Evolutionary conservation across 2,329 filamentous ascomycete genomes (phyloP), one percentile per base, ranked within the genome.

Genomic region (Talaromyces sp.): DNA sequence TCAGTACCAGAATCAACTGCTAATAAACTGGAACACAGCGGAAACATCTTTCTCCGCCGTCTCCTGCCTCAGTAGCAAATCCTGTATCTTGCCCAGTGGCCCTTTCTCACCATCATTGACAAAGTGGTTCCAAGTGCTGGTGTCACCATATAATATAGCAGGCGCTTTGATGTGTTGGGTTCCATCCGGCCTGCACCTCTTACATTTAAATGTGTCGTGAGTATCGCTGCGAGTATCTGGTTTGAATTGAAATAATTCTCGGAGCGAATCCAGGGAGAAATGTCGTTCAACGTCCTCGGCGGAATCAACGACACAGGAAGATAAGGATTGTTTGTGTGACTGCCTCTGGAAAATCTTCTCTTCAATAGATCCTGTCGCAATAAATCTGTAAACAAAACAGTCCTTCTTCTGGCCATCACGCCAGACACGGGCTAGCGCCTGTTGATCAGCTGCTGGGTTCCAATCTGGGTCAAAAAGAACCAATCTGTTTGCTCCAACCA

Each of bases 291-390:
- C 95, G 70, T 99, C 95, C 78, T 99, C 94, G 1, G 92, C 94
- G 2, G 91, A 93, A 78, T 99, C 95, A 7, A 99, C 95, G 4
- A 99, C 95, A 72, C 93, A 97, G 0, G 92, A 96, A 0, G 94
- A 98, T 1, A 99, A 83, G 7, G 92, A 96, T 79, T 99, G 95
- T 79, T 99, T 99, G 83, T 99, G 96, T 0, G 92, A 96, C 75
- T 99, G 95, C 10, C 96, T 90, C 78, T 99, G 95, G 81, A 99
- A 99, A 71, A 99, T 97, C 81, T 99, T 99, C 79, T 99, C 95
- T 75, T 99, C 95, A 68, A 99, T 99, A 0, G 93, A 97, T 3
- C 95, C 95, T 0, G 96, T 98, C 0, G 93, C 91, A 72, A 99
- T 99, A 80, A 99, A 99, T n/a, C 95, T 91, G 78, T 99, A 99